Conservation (phyloP, 352 stramenopile genomes). For the Lagenidium sp. region DNA sequence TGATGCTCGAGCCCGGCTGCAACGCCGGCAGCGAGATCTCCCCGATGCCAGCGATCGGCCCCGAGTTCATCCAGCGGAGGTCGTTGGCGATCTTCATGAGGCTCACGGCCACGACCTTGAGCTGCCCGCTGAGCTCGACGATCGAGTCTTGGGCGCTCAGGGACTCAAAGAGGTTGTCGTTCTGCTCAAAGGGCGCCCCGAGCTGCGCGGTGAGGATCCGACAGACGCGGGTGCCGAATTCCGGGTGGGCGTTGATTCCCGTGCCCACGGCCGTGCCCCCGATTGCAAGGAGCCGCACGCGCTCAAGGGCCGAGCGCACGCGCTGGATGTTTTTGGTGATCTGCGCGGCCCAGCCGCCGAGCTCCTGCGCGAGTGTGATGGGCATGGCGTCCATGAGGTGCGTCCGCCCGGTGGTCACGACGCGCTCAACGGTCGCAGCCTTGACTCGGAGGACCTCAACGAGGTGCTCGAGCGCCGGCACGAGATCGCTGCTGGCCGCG, state of each 20-base stretch:
- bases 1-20: slow-evolving; percentile 92
- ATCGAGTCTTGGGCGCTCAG: slow-evolving; percentile 91
- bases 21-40: slow-evolving; percentile 89
- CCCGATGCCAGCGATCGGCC: slow-evolving; percentile 89
- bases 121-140: slow-evolving; percentile 84
- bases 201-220: slow-evolving; percentile 24
- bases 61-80: slow-evolving; percentile 87
- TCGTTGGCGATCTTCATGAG: slow-evolving; percentile 96
- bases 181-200: slow-evolving; percentile 29
- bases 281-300: slow-evolving; percentile 39
- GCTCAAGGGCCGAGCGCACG: slow-evolving; percentile 33
- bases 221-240: slow-evolving; percentile 36
- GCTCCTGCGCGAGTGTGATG: slow-evolving; percentile 37
- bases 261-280: slow-evolving; percentile 54
- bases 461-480: slow-evolving; percentile 49
- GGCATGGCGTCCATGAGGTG: slow-evolving; percentile 76
- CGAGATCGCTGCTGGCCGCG: slow-evolving; percentile 39
- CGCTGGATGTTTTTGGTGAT: slow-evolving; percentile 43
- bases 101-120: slow-evolving; percentile 87
- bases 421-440: slow-evolving; percentile 20
- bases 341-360: slow-evolving; percentile 37
- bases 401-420: slow-evolving; percentile 52
- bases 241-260: slow-evolving; percentile 44
- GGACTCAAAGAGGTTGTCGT: slow-evolving; percentile 73
- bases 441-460: slow-evolving; percentile 26